Base-by-base conservation (phyloP, 768 basidiomycete species). In the Rhizopogon vesiculosus region DNA sequence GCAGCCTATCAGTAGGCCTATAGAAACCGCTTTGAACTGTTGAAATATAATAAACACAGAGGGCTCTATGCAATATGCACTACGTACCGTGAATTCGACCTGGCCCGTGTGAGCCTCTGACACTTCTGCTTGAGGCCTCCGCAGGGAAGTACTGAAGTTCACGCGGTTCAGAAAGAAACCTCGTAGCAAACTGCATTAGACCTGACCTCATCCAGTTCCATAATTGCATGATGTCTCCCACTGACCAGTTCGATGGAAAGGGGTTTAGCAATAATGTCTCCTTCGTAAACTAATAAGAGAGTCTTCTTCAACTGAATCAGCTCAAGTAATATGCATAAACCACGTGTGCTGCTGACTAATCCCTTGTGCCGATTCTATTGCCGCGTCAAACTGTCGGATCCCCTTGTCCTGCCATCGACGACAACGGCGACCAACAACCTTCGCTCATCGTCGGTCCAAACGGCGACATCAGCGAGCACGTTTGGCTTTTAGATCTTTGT, bases 1-100 rank as follows among this genome's bases (percentile, higher is more conserved):
- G 60, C 88, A 88, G 19, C 94, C 93, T 54, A 96, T 93, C 12
- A 83, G 72, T 22, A 97, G 79, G 1, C 95, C 95, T 7, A 91
- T 76, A 22, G 80, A 45, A 2, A 94, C 86, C 1, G 94, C 92
- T 25, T 74, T 59, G 3, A 79, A 57, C 74, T 75, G 51, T 33
- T 38, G 13, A 28, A 18, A 44, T 1, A 29, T 29, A n/a, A 42
- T 31, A 13, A 39, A 40, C 13, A 25, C 10, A 56, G 1, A 29
- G 9, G 10, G 41, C 9, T 10, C 25, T 7, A 38, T n/a, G 29
- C 31, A 22, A 35, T 2, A 7, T 38, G 31, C 0, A 46, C 33
- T 13, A 51, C 66, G 50, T 33, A 72, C 69, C n/a, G 69, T 70
- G 50, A 70, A 72, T 52, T 72, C 69, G 28, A 65, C 58, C 35